A percentile compares a stretch with the other conserved stretches of the same genome.
phyloP scores from a whole-genome alignment of 805 yeast genomes.

The Saturnispora halmiae region DNA sequence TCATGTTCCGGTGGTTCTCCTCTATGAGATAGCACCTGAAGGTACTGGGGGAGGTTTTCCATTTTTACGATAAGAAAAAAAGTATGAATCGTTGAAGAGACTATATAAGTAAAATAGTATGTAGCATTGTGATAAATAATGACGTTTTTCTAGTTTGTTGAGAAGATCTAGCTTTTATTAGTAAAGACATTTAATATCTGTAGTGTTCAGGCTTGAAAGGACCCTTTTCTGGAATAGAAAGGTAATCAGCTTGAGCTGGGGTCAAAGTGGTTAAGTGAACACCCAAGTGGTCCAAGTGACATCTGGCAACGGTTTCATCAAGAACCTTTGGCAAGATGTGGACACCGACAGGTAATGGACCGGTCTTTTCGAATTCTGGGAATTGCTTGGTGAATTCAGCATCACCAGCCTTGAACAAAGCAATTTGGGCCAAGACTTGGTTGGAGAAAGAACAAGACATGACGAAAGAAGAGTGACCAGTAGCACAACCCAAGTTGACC shows the following conservation, averaged over 20 bases:
- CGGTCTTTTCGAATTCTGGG: conserved; percentile 89
- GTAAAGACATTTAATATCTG: conserved; percentile 62
- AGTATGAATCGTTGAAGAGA: conserved; percentile 4
- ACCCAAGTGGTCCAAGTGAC: conserved; percentile 92
- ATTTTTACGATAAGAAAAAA: background rate
- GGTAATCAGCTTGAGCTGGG: conserved; percentile 82
- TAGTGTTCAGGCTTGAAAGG: conserved; percentile 97
- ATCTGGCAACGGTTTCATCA: conserved; percentile 97
- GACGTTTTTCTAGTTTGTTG: conserved; percentile 7
- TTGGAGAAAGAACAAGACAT: conserved; percentile 99
- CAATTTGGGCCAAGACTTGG: conserved; percentile 98
- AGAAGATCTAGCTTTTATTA: conserved; percentile 1
- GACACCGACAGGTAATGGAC: conserved; percentile 85
- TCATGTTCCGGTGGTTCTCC: background rate
- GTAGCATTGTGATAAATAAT: conserved; percentile 5
- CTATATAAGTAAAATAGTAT: conserved; percentile 4
- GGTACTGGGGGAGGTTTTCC: conserved; percentile 1
- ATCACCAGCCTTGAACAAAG: conserved; percentile 85
- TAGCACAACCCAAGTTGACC: conserved; percentile 98
- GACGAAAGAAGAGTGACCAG: conserved; percentile 98
- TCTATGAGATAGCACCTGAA: conserved; percentile 2
- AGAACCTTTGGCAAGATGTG: conserved; percentile 95
- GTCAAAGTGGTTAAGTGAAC: conserved; percentile 75
- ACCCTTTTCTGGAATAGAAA: conserved; percentile 85
- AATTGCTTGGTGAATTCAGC: conserved; percentile 65